Percentiles rank a stretch among this genome's conserved stretches.
Conservation (phyloP, 139 green algal genomes). For the Prasinococcaceae sp. region DNA sequence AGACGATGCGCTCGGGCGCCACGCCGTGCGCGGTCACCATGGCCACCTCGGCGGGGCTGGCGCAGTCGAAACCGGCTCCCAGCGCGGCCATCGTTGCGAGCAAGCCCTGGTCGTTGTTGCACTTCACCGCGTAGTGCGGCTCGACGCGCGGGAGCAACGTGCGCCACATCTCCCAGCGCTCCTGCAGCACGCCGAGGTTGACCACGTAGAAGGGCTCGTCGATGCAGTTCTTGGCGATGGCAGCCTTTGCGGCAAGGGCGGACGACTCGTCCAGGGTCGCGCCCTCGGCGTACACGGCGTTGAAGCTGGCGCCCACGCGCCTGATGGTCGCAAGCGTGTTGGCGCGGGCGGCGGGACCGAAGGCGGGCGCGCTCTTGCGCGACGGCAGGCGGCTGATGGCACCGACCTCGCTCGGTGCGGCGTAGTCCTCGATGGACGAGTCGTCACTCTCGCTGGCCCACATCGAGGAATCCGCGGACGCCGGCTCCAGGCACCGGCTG, state of each 20-base stretch:
- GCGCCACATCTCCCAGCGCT: slow-evolving; percentile 59
- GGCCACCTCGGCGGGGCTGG: slow-evolving; percentile 67
- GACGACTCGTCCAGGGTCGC: neutral
- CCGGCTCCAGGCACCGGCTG: too few species aligned
- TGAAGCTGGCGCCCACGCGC: too few species aligned
- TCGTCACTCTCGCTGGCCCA: too few species aligned
- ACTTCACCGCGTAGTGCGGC: slow-evolving; percentile 92
- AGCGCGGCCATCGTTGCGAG: slow-evolving; percentile 62
- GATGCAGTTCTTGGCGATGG: neutral
- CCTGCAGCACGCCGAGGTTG: slow-evolving; percentile 66
- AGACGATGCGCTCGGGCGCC: slow-evolving; percentile 61
- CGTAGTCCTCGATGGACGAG: too few species aligned
- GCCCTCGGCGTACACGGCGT: neutral
- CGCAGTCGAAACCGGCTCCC: slow-evolving; percentile 89
- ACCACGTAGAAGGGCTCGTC: slow-evolving; percentile 82
- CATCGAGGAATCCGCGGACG: too few species aligned
- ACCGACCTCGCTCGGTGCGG: too few species aligned
- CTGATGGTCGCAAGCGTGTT: too few species aligned
- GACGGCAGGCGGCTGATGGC: too few species aligned
- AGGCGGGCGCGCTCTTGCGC: too few species aligned
- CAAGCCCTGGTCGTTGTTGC: slow-evolving; percentile 73
- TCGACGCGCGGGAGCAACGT: slow-evolving; percentile 68
- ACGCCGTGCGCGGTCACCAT: slow-evolving; percentile 65
- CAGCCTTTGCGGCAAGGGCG: neutral
- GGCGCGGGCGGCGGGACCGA: too few species aligned